Conservation (phyloP, 1,284 basidiomycete genomes). For the Phenoliferia sp. region DNA sequence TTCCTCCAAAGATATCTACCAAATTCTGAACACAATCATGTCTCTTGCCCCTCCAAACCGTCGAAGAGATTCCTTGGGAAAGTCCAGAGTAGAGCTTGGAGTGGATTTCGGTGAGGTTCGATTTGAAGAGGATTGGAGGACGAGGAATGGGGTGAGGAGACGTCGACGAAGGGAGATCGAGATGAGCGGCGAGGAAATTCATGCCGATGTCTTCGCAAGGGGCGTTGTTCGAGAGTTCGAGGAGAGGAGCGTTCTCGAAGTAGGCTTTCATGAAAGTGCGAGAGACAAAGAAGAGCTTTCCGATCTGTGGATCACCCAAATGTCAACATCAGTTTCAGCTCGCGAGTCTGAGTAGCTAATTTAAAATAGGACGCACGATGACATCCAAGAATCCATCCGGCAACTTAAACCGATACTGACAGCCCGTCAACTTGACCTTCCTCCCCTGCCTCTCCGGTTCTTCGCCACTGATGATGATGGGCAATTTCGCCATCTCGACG, state of each 20-base stretch:
- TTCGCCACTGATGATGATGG: not conserved
- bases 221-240: not conserved
- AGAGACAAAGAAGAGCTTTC: conserved; percentile 7
- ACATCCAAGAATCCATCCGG: not conserved
- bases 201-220: conserved; percentile 6
- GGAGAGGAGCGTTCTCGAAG: not conserved
- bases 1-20: not conserved
- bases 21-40: conserved; percentile 1
- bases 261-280: not conserved
- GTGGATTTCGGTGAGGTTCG: conserved; percentile 2
- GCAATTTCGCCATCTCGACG: not conserved
- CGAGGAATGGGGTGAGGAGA: not conserved
- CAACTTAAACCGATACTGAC: conserved; percentile 2
- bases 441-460: not conserved
- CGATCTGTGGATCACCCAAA: not conserved
- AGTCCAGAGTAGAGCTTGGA: not conserved
- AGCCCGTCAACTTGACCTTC: not conserved
- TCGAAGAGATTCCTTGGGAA: not conserved
- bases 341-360: too few relatives aligned
- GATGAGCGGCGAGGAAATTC: not conserved
- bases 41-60: conserved; percentile 1
- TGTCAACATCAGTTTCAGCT: too few relatives aligned
- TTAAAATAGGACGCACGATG: not conserved
- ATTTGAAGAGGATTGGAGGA: conserved; percentile 1
- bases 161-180: not conserved